Conservation (phyloP, 257 asterid species). For the Avicennia marina region DNA sequence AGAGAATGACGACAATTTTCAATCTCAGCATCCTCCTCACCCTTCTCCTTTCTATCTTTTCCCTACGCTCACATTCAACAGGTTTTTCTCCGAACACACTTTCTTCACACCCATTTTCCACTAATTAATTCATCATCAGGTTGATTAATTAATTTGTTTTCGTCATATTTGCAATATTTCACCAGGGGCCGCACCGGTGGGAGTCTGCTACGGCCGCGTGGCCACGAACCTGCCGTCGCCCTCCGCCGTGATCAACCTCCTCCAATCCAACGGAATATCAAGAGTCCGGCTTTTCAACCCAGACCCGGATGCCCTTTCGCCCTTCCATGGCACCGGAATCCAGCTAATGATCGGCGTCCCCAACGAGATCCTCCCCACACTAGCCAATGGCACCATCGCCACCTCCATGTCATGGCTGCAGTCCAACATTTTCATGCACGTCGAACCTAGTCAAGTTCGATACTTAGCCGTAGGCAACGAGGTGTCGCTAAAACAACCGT, state of each 20-base stretch:
- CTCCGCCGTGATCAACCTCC: slow-evolving; percentile 34
- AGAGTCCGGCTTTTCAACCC: slow-evolving; percentile 55
- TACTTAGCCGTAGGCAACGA: slow-evolving; percentile 67
- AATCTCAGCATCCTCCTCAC: slow-evolving; percentile 9
- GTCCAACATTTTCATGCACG: slow-evolving; percentile 39
- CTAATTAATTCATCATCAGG: too few species aligned
- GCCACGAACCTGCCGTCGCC: slow-evolving; percentile 53
- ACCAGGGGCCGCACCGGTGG: slow-evolving; percentile 55
- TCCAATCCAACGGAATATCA: slow-evolving; percentile 44
- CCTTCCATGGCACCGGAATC: slow-evolving; percentile 49
- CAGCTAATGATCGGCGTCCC: slow-evolving; percentile 67
- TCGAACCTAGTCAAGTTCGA: slow-evolving; percentile 42
- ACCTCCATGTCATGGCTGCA: slow-evolving; percentile 50
- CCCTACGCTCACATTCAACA: slow-evolving; percentile 18
- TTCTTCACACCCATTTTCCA: too few species aligned
- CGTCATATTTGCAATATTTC: too few species aligned
- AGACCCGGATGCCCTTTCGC: slow-evolving; percentile 37
- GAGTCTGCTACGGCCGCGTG: slow-evolving; percentile 65
- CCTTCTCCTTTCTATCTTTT: slow-evolving; percentile 9
- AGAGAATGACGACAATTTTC: slow-evolving; percentile 2
- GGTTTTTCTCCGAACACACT: slow-evolving; percentile 5
- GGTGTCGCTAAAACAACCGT: slow-evolving; percentile 44
- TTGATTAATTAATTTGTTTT: too few species aligned
- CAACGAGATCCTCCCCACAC: slow-evolving; percentile 57
- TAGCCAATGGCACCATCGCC: slow-evolving; percentile 40